Evolutionary conservation across 441 rosid species (phyloP), one percentile per base, ranked within the genome.

Genomic region (California macrophylla): DNA sequence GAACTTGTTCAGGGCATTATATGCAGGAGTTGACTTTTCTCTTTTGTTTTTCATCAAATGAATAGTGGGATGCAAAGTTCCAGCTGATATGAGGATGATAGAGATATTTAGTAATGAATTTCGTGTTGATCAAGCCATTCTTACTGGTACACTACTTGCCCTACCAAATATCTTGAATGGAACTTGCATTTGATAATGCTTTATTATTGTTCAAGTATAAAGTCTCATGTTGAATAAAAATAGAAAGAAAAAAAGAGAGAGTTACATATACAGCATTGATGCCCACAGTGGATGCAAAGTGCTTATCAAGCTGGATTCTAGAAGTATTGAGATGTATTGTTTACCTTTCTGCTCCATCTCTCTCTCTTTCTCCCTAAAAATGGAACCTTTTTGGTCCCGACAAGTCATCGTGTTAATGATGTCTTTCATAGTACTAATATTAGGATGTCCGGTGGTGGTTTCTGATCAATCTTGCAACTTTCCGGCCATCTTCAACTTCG

Each of bases 41-140:
- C 30, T 79, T 54, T 70, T 71, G 36, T 78, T 69, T 69, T 63
- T 78, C 67, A 15, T 60, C 32, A 71, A 68, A 56, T 74, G 65
- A 78, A 77, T 69, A 94, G 97, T 91, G 83, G 97, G 98, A 73
- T 86, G 97, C 86, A 94, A 94, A 86, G 84, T 91, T 82, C 98
- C 98, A 69, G 97, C 98, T 82, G 98, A 94, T 80, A 78, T 94
- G 85, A 90, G 98, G 80, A 85, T 90, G 90, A 84, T 94, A 75
- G 98, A 94, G 87, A 94, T 87, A 90, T 79, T 91, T 61, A 91
- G 91, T 80, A 85, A 85, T 79, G 91, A 84, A 72, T 84, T 94
- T 70, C 91, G 96, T 71, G 94, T 90, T 75, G 98, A 94, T 86
- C 98, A 94, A 85, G 97, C 98, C 75, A 91, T 94, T 82, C 90